Evolutionary conservation across 306 rosid species (phyloP), one percentile per base, ranked within the genome.

Genomic region (Hippophae tibetana): DNA sequence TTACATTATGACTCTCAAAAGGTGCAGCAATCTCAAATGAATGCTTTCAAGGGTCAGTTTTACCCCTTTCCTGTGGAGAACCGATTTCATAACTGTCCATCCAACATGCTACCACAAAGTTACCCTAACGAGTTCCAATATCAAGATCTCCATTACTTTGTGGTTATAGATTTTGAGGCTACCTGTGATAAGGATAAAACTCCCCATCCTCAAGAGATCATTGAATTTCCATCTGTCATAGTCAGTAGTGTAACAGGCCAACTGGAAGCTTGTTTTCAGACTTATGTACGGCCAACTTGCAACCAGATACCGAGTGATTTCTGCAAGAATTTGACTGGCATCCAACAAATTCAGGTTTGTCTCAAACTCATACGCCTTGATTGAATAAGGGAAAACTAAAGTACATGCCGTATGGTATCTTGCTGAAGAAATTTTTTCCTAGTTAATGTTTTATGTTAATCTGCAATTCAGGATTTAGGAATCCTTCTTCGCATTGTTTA

Each of bases 141-240:
- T 77, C 97, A 89, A 74, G 95, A 89, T 66, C 84, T 89, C 71
- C 97, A 84, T 78, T 78, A 89, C 78, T 89, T 89, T 78, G 97
- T 89, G 80, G 97, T 89, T 64, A 84, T 89, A 72, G 97, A 86
- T 78, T 89, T 89, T 82, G 97, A 89, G 82, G 97, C 97, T 47
- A 89, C 97, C 55, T 86, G 97, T 31, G 92, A 86, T 68, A 86
- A 86, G 81, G 95, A 83, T 60, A 89, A 72, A 68, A 84, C 72
- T 74, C 95, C 97, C 57, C 87, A 84, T 60, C 97, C 97, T 27
- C 95, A 86, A 76, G 97, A 89, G 81, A 89, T 89, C 64, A 89
- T 89, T 52, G 97, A 89, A 81, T 89, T 89, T 72, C 95, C 97
- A 69, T 89, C 97, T 72, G 97, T 89, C 62, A 82, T 89, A 69